These are phyloP conservation scores for Lentinula raphanica DNA, from an alignment of 768 basidiomycete species.

Conservation along the genomic window DNA sequence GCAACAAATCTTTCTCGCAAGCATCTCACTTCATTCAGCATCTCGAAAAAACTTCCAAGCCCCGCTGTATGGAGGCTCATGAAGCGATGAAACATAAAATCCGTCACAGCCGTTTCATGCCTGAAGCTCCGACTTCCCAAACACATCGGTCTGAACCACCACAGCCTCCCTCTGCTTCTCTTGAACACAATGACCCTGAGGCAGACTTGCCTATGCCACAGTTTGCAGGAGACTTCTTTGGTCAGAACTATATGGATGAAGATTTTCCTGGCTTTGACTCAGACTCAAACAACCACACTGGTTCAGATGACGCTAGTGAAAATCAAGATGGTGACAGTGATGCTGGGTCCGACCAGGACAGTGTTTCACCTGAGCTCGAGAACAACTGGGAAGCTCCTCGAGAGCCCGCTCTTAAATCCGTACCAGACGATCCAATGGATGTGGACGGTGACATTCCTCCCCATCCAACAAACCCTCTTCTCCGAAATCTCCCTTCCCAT, in stretches of 20 bases:
- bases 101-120: no score
- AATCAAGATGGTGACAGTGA: background rate
- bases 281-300: background rate
- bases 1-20: no score
- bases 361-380: background rate
- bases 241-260: background rate
- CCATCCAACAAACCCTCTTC: background rate
- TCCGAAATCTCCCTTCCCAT: background rate
- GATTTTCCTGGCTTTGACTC: background rate
- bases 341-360: no score
- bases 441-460: background rate
- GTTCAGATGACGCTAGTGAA: background rate
- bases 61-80: no score
- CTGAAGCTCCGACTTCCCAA: no score
- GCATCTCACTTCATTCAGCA: no score
- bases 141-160: no score
- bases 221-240: constrained; percentile 11
- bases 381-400: constrained; percentile 2
- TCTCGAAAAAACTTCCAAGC: no score
- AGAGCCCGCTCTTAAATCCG: background rate
- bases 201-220: no score
- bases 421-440: background rate
- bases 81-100: no score
- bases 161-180: no score
- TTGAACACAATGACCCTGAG: no score